These are phyloP conservation scores for Phytopythium boreale DNA, from an alignment of 352 stramenopile species.

Conservation along the genomic window DNA sequence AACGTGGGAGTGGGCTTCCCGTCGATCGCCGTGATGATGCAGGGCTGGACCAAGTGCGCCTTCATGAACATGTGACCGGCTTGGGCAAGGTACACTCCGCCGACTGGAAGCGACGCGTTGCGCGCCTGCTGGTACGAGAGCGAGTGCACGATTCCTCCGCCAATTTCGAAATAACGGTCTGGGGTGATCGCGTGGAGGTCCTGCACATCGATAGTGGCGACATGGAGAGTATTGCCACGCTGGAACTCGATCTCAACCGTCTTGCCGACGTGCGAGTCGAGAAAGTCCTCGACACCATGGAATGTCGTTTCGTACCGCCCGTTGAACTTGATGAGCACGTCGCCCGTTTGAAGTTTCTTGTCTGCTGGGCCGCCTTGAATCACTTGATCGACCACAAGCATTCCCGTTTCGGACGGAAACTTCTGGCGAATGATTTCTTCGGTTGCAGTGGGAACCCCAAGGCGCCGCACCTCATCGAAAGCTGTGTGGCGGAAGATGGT, in stretches of 20 bases:
- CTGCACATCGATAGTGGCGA: constrained; percentile 42
- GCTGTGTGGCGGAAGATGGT: constrained; percentile 88
- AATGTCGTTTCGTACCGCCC: constrained; percentile 81
- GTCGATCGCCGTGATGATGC: constrained; percentile 86
- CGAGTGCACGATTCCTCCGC: constrained; percentile 83
- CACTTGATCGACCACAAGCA: constrained; percentile 89
- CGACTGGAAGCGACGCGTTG: constrained; percentile 75
- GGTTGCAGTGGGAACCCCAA: constrained; percentile 67
- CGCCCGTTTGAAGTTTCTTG: constrained; percentile 72
- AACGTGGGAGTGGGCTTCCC: constrained; percentile 77
- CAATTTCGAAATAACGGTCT: constrained; percentile 80
- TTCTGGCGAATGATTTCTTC: constrained; percentile 65
- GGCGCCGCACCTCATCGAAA: constrained; percentile 86
- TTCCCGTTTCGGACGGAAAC: constrained; percentile 83
- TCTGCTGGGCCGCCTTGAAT: constrained; percentile 77
- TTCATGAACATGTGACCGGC: constrained; percentile 91
- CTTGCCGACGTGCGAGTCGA: constrained; percentile 72
- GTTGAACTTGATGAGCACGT: constrained; percentile 84
- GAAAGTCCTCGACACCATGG: constrained; percentile 68
- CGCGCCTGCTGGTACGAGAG: constrained; percentile 88
- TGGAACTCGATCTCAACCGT: constrained; percentile 72
- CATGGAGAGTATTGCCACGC: constrained; percentile 56
- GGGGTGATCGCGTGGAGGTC: constrained; percentile 86
- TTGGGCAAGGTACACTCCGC: constrained; percentile 82
- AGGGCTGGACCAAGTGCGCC: constrained; percentile 76